A percentile compares a stretch with the other conserved stretches of the same genome.
Evolutionary conservation across 2,329 filamentous ascomycete genomes (phyloP).

Genomic region (Aureobasidium sp.): DNA sequence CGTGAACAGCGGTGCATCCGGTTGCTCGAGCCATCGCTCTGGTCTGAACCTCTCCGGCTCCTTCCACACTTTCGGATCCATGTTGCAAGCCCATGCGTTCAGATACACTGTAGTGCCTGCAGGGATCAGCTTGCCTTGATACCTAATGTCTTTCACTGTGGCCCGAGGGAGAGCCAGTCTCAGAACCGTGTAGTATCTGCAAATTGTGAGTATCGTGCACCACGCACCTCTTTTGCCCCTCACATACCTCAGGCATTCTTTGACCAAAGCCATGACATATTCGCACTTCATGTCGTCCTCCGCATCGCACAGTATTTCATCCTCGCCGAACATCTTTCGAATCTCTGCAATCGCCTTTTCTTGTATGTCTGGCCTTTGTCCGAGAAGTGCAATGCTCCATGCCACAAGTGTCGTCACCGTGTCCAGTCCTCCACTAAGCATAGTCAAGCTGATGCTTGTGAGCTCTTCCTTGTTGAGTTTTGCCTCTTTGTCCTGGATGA

Average conservation of each 20-base stretch:
- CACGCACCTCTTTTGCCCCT: background rate
- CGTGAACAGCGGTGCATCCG: slow-evolving; percentile 57
- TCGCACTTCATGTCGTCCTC: slow-evolving; percentile 57
- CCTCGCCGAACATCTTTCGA: slow-evolving; percentile 44
- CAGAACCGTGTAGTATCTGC: slow-evolving; percentile 55
- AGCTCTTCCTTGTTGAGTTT: slow-evolving; percentile 57
- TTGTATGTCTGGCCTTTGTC: slow-evolving; percentile 56
- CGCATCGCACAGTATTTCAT: slow-evolving; percentile 52
- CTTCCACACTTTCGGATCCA: slow-evolving; percentile 53
- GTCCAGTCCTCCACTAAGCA: slow-evolving; percentile 61
- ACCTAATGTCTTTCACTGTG: slow-evolving; percentile 53
- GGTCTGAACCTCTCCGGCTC: slow-evolving; percentile 55
- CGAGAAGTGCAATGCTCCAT: slow-evolving; percentile 57
- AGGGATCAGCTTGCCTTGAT: slow-evolving; percentile 52
- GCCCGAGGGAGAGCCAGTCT: slow-evolving; percentile 55
- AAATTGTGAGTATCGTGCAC: background rate
- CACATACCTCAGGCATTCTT: slow-evolving; percentile 50
- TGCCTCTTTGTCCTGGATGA: slow-evolving; percentile 57
- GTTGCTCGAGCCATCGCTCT: slow-evolving; percentile 57
- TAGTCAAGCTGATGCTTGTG: slow-evolving; percentile 59
- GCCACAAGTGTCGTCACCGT: slow-evolving; percentile 60
- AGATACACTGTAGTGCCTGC: slow-evolving; percentile 58
- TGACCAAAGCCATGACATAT: slow-evolving; percentile 57
- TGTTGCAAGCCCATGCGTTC: slow-evolving; percentile 63
- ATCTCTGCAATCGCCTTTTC: slow-evolving; percentile 54